A percentile compares a stretch with the other conserved stretches of the same genome.
These are phyloP conservation scores for Stagonosporopsis cucurbitacearum DNA, from an alignment of 2,329 filamentous ascomycete genomes.

Conservation along the genomic window DNA sequence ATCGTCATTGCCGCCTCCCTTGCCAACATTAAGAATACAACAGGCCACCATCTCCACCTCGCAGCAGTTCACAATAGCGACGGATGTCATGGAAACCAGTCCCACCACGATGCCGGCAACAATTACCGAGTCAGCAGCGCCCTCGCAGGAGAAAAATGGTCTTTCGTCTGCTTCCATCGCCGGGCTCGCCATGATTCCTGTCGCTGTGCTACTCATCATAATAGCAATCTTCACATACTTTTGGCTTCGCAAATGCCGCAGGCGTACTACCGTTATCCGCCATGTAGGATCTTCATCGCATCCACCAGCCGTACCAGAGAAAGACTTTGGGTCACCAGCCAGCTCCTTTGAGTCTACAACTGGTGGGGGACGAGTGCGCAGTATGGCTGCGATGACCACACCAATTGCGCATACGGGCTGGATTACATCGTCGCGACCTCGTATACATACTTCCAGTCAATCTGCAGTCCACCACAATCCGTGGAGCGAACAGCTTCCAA, in stretches of 20 bases:
- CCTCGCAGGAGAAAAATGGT: slow-evolving; percentile 8
- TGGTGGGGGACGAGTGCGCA: slow-evolving; percentile 28
- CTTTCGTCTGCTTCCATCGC: slow-evolving; percentile 22
- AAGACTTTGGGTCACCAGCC: slow-evolving; percentile 18
- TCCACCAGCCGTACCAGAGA: slow-evolving; percentile 21
- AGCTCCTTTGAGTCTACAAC: slow-evolving; percentile 17
- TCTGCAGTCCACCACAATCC: slow-evolving; percentile 7
- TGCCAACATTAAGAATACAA: slow-evolving; percentile 14
- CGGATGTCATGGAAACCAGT: background rate
- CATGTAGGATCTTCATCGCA: slow-evolving; percentile 3
- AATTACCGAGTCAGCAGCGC: background rate
- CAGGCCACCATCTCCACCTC: slow-evolving; percentile 14
- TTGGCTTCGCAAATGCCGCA: slow-evolving; percentile 25
- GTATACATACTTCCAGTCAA: background rate
- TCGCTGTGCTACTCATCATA: slow-evolving; percentile 24
- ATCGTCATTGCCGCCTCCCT: slow-evolving; percentile 5
- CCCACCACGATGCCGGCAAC: slow-evolving; percentile 1
- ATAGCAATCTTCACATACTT: slow-evolving; percentile 26
- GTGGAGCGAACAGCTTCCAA: slow-evolving; percentile 5
- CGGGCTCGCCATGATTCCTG: slow-evolving; percentile 36
- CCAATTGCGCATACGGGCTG: slow-evolving; percentile 6
- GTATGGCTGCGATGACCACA: slow-evolving; percentile 28
- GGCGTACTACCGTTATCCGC: background rate
- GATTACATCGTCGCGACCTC: background rate
- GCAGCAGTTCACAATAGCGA: slow-evolving; percentile 10